Percentiles rank a stretch among this genome's conserved stretches.
These are phyloP conservation scores for Boletus vermiculosoides DNA, from an alignment of 768 basidiomycete genomes.

Conservation along the genomic window DNA sequence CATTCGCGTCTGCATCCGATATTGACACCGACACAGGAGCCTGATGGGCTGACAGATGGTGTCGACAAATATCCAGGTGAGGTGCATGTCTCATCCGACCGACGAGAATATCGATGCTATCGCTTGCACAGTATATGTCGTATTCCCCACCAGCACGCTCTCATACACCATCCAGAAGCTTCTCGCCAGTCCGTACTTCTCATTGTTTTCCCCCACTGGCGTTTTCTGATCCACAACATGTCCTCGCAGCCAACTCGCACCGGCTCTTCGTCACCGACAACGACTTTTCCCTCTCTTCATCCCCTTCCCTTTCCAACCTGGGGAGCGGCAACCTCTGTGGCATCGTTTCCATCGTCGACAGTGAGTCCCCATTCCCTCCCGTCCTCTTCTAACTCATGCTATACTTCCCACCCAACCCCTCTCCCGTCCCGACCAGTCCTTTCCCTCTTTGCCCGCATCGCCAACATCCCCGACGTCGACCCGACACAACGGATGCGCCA, in stretches of 20 bases:
- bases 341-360: conserved; percentile 80
- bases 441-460: conserved; percentile 73
- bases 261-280: conserved; percentile 70
- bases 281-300: conserved; percentile 50
- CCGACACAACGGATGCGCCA: conserved; percentile 78
- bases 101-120: neutral
- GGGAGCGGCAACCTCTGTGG: conserved; percentile 55
- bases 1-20: neutral
- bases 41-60: conserved; percentile 77
- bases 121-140: conserved; percentile 61
- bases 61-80: conserved; percentile 75
- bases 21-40: conserved; percentile 42
- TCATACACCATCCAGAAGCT: conserved; percentile 77
- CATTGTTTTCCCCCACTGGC: neutral
- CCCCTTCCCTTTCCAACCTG: conserved; percentile 41
- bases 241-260: conserved; percentile 66
- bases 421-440: conserved; percentile 49
- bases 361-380: conserved; percentile 41
- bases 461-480: conserved; percentile 71
- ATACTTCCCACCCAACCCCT: neutral
- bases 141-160: conserved; percentile 60
- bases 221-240: conserved; percentile 1
- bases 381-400: neutral
- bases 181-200: conserved; percentile 63
- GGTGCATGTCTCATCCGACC: neutral